Evolutionary conservation across 768 basidiomycete species (phyloP).

Genomic region (Pulveroboletus sp.): DNA sequence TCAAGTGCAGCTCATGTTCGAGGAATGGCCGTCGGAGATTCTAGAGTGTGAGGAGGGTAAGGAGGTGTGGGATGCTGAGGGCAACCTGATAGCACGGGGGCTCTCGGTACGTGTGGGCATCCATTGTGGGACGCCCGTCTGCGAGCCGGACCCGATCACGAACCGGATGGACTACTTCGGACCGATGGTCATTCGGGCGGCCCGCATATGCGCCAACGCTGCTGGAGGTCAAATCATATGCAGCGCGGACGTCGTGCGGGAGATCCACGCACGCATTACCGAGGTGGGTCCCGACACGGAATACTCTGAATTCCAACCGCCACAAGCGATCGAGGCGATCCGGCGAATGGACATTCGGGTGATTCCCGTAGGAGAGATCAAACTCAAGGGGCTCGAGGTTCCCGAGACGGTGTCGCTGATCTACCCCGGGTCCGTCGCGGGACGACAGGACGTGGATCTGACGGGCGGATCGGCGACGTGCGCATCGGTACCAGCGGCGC

Average conservation of each 20-base stretch:
- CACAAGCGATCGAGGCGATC: conserved; percentile 69
- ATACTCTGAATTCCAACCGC: conserved; percentile 52
- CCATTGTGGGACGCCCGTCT: conserved; percentile 86
- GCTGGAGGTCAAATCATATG: conserved; percentile 93
- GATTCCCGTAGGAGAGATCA: conserved; percentile 79
- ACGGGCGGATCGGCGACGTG: conserved; percentile 17
- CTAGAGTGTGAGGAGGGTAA: conserved; percentile 90
- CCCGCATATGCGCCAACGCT: conserved; percentile 78
- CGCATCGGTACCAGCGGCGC: conserved; percentile 3
- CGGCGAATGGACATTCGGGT: conserved; percentile 65
- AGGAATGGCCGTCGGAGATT: conserved; percentile 91
- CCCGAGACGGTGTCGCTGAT: conserved; percentile 84
- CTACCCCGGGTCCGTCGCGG: conserved; percentile 71
- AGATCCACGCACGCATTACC: conserved; percentile 62
- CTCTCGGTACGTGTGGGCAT: conserved; percentile 97
- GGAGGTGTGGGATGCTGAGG: conserved; percentile 62
- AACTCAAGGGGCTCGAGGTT: conserved; percentile 91
- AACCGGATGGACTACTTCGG: conserved; percentile 98
- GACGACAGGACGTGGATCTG: conserved; percentile 59
- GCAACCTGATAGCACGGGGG: conserved; percentile 74
- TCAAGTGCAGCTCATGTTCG: conserved; percentile 75
- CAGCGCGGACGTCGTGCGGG: conserved; percentile 80
- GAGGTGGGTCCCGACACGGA: conserved; percentile 56
- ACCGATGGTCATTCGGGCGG: conserved; percentile 90
- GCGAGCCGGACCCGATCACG: conserved; percentile 88